A percentile compares a stretch with the other conserved stretches of the same genome.
phyloP scores from a whole-genome alignment of 106 monocot species.

The Dendrobium chrysotoxum region DNA sequence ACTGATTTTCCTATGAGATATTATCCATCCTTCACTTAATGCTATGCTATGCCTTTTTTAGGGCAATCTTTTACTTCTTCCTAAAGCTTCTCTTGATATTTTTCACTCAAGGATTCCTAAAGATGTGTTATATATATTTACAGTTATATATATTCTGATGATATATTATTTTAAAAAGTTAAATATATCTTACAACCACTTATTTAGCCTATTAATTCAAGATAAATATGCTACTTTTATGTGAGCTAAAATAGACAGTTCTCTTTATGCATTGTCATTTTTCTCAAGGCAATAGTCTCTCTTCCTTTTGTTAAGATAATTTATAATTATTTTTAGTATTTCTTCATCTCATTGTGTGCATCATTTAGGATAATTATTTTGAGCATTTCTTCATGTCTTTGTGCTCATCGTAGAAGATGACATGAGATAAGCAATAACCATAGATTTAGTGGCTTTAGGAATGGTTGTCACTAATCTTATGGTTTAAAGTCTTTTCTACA shows the following conservation, averaged over 20 bases:
- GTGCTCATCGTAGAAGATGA: background rate
- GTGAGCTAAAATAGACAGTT: background rate
- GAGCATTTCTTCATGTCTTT: background rate
- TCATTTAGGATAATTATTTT: too few relatives aligned
- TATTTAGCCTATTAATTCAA: background rate
- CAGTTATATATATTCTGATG: background rate
- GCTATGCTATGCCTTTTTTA: constrained; percentile 61
- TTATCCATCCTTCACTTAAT: constrained; percentile 76
- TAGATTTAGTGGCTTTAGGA: background rate
- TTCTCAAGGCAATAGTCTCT: background rate
- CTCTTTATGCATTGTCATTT: background rate
- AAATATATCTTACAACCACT: background rate
- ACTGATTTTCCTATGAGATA: constrained; percentile 53
- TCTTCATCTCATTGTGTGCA: background rate
- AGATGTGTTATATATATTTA: constrained; percentile 28
- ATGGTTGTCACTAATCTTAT: background rate
- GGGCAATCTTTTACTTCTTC: constrained; percentile 62
- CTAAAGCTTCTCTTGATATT: constrained; percentile 38
- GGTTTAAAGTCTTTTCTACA: background rate
- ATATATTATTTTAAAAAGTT: background rate
- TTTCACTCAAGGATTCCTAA: constrained; percentile 45
- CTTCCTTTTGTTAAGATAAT: background rate
- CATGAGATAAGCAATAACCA: background rate
- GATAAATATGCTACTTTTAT: background rate
- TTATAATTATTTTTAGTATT: background rate